Base-by-base conservation (phyloP, 1,284 basidiomycete genomes). In the Agaricales sp. region DNA sequence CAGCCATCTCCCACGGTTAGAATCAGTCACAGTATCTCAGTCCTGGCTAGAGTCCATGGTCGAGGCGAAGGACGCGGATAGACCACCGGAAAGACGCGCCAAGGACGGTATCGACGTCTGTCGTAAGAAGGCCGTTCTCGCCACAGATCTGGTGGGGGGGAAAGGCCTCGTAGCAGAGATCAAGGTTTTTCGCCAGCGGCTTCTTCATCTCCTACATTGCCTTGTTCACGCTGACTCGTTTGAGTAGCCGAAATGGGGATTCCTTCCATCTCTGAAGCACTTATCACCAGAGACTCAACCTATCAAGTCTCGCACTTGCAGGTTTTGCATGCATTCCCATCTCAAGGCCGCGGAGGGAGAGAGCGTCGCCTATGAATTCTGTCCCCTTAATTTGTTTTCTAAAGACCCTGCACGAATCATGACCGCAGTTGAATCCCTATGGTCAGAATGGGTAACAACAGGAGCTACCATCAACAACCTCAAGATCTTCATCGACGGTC, bases 231-330 rank as follows among this genome's bases (percentile, higher is more conserved):
- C 20, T 48, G 38, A 46, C 30, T 45, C 13, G 48, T 39, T 46
- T 13, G 44, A 16, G 11, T 57, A 95, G 92, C 92, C 92, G 43
- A 96, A 96, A 70, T 96, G 92, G 92, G 91, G 82, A 2, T 95
- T 96, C 65, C 65, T 95, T 23, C 91, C 92, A 3, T 70, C 70
- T 21, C 54, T 73, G 14, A 55, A 60, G 8, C 71, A 82, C 66
- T 68, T 88, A 45, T 80, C 89, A 0, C 58, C 68, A 2, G 66
- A 68, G 46, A 85, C 80, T 1, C 69, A 65, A 14, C 52, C 59
- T 0, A 67, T 80, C 58, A 96, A 95, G 69, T 71, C 71, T 3
- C 67, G 65, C 22, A 82, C 83, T 24, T 93, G 91, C 67, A 77
- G 92, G 54, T 93, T 89, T 63, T 92, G 90, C 62, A 85, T 95